Evolutionary conservation across 1,139 yeast genomes (phyloP), one percentile per base, ranked within the genome.

Genomic region (Schwanniomyces etchellsii): DNA sequence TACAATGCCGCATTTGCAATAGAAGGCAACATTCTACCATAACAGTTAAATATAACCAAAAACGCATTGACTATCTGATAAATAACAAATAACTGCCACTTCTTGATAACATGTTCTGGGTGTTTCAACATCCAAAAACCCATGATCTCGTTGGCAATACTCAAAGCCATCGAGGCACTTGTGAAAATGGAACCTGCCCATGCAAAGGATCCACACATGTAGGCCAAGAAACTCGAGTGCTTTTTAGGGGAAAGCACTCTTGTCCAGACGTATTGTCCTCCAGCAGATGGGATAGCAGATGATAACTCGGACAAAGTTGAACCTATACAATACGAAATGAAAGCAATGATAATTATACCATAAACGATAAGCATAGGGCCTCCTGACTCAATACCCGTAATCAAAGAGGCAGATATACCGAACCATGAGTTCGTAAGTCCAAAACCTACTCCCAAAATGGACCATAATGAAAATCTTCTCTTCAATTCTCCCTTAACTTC

Each of bases 341-440:
- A 54, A 1, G 85, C 77, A 35, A 80, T 67, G 41, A 80, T 77
- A 17, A 79, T 57, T 42, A 78, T 77, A 45, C 86, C 86, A 44
- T 77, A 79, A 11, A 78, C 73, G 39, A 78, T 73, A 57, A 77
- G 55, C 61, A 78, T 57, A 7, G 86, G 84, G 18, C 86, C 86
- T 40, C 83, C 83, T 16, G 81, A 73, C 34, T 66, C 60, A 34
- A 77, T 75, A 46, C 81, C 81, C 14, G 81, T 73, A 34, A 76
- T 64, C 50, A 77, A 63, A 9, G 81, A 72, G 2, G 81, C 77
- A 11, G 81, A 74, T 33, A 77, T 74, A 36, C 84, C 83, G 37
- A 76, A 74, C 84, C 84, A 77, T 5, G 82, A 76, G 55, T 77
- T 77, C 16, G 85, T 78, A 34, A 79, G 54, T 15, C 83, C 83